Conservation (phyloP, 176 grass and related monocot genomes). For the Oryza rufipogon region DNA sequence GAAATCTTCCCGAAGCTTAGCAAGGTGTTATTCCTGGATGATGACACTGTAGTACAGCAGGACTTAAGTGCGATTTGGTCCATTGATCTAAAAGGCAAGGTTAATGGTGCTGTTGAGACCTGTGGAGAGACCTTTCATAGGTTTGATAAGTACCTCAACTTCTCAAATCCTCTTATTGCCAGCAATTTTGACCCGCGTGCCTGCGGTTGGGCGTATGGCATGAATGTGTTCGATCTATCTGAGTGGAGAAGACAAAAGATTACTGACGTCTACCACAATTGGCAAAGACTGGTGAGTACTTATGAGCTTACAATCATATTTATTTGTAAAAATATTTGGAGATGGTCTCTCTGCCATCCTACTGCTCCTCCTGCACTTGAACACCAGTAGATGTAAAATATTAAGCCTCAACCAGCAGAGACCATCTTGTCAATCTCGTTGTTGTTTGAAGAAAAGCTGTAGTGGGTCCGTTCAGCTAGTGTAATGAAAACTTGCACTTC, state of each 20-base stretch:
- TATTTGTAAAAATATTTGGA: neutral
- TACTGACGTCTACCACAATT: constrained; percentile 77
- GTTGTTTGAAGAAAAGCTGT: neutral
- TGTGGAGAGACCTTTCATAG: constrained; percentile 84
- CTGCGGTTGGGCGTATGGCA: constrained; percentile 89
- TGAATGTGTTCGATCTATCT: constrained; percentile 93
- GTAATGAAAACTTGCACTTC: neutral
- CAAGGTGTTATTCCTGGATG: constrained; percentile 90
- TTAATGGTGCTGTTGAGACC: constrained; percentile 90
- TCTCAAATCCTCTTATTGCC: constrained; percentile 86
- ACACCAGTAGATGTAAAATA: neutral
- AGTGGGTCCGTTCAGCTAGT: neutral
- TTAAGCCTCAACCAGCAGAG: neutral
- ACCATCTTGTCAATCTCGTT: neutral
- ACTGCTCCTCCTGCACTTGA: neutral
- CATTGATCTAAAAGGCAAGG: constrained; percentile 84
- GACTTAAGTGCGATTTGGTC: constrained; percentile 75
- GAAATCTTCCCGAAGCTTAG: constrained; percentile 86
- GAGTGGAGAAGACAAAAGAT: constrained; percentile 98
- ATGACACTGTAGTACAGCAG: constrained; percentile 84
- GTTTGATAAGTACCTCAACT: constrained; percentile 92
- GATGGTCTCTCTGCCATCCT: neutral
- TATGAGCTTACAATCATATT: neutral
- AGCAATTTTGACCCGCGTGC: constrained; percentile 74
- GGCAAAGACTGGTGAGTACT: constrained; percentile 83